Base-by-base conservation (phyloP, 2,329 filamentous ascomycete species). In the Cladosporium cucumerinum region DNA sequence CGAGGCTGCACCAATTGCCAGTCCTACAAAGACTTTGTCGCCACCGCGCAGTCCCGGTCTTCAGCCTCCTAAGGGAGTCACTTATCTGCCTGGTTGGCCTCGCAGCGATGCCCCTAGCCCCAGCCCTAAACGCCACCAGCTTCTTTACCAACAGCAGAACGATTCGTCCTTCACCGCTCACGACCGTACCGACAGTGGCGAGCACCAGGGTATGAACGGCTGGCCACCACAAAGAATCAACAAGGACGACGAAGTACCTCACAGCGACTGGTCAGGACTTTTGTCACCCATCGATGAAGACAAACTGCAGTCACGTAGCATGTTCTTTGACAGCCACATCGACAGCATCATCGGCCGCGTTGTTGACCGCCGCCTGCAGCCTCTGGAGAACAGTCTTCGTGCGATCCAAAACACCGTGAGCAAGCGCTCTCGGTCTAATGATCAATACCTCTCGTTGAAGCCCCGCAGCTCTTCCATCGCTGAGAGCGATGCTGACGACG, bases 401-500 rank as follows among this genome's bases (percentile, higher is more conserved):
- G 84, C 83, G 28, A 96, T 98, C 48, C 90, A 94, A 30, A 71
- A 64, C 48, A 66, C 69, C 34, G 68, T 75, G 16, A 65, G 52
- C 28, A 82, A 86, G 69, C 86, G 87, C 70, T 92, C 88, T 75
- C 78, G 86, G 48, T 93, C 90, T 55, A 86, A 82, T n/a, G 76
- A 74, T 46, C 90, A 67, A 32, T 66, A 66, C 51, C 67, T 69
- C 12, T 46, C 57, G 8, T 52, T 65, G 28, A 72, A 71, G 60
- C 71, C 51, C 5, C 63, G 73, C 7, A 70, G 67, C 32, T 71
- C 73, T 3, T 76, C 92, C 32, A 43, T 62, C 34, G 83, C 86
- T 57, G 88, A 96, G 66, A 97, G 94, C 74, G 95, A 98, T 78
- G 94, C 95, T 12, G 94, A 98, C 75, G 93, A 97, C 67, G 93